These are phyloP conservation scores for Phytophthora citrophthora DNA, from an alignment of 352 stramenopile species.

Conservation along the genomic window DNA sequence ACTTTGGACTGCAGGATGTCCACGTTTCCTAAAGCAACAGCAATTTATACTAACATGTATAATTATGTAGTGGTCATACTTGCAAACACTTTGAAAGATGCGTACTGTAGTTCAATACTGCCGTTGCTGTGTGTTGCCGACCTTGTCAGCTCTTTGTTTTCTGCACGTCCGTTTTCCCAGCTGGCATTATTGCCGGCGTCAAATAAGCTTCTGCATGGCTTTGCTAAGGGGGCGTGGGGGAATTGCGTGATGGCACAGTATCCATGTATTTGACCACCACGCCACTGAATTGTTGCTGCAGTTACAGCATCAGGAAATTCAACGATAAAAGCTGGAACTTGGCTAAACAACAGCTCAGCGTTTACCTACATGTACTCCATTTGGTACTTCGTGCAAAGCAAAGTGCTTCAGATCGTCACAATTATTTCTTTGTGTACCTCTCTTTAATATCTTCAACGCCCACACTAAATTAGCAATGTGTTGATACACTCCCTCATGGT, in stretches of 20 bases:
- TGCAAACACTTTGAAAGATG: too few relatives aligned
- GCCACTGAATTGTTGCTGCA: not conserved
- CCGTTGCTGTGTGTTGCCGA: not conserved
- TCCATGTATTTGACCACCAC: not conserved
- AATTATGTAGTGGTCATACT: too few relatives aligned
- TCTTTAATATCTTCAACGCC: not conserved
- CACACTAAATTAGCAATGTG: not conserved
- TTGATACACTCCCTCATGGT: not conserved
- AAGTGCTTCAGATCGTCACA: constrained; percentile 6
- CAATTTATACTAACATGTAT: too few relatives aligned
- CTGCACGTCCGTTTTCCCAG: constrained; percentile 6
- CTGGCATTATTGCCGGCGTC: constrained; percentile 6
- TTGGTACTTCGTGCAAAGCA: too few relatives aligned
- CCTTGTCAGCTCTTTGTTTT: not conserved
- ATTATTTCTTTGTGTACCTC: not conserved
- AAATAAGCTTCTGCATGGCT: constrained; percentile 10
- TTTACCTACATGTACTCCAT: too few relatives aligned
- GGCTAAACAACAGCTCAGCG: too few relatives aligned
- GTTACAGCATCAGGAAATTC: not conserved
- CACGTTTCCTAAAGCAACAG: not conserved
- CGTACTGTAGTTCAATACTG: too few relatives aligned
- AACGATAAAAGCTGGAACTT: too few relatives aligned
- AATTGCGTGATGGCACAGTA: not conserved
- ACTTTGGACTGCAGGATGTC: not conserved
- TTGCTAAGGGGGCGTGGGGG: not conserved